phyloP scores from a whole-genome alignment of 1,284 basidiomycete species.

The Trametes polyzona region DNA sequence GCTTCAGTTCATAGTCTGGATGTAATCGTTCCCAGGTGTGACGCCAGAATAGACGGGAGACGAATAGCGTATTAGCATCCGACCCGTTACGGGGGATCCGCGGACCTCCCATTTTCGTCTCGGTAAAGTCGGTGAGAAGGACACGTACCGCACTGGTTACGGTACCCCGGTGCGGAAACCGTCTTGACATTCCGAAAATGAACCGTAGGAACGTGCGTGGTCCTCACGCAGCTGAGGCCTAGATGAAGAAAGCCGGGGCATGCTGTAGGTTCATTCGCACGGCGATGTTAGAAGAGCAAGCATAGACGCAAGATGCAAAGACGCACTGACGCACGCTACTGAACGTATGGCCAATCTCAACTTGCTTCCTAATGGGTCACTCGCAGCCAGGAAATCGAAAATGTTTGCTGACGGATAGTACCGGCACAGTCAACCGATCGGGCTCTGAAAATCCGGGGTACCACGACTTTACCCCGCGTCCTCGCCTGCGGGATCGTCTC shows the following conservation, averaged over 20 bases:
- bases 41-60: constrained; percentile 5
- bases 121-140: constrained; percentile 7
- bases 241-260: not conserved
- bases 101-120: not conserved
- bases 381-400: too few species aligned
- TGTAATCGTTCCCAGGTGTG: not conserved
- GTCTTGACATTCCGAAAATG: not conserved
- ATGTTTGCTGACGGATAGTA: too few species aligned
- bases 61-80: constrained; percentile 7
- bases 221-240: not conserved
- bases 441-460: not conserved
- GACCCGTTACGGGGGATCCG: constrained; percentile 5
- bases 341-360: not conserved
- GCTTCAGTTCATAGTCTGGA: not conserved
- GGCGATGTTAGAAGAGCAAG: not conserved
- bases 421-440: not conserved
- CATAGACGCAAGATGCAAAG: not conserved
- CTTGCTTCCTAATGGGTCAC: too few species aligned
- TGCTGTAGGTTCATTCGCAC: not conserved
- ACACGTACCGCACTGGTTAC: not conserved
- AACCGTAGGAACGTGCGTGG: not conserved
- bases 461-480: not conserved
- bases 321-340: not conserved
- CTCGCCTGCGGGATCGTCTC: constrained; percentile 7
- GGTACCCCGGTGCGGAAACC: not conserved